Evolutionary conservation across 2,329 filamentous ascomycete species (phyloP).

Genomic region (Trichoderma sp.): DNA sequence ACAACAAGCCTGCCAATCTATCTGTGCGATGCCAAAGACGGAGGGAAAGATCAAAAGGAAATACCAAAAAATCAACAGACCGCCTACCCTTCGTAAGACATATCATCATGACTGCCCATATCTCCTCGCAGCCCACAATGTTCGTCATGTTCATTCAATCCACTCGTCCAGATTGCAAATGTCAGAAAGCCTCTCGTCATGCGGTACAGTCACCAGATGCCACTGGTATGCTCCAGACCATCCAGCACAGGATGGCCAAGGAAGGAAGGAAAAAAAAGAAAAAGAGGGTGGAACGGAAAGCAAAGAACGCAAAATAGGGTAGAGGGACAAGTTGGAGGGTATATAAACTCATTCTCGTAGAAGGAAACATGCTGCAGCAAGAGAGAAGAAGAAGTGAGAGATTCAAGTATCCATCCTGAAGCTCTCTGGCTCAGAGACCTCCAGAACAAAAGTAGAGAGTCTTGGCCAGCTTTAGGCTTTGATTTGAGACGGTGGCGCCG

Average conservation of each 20-base stretch:
- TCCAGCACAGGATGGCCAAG: neutral
- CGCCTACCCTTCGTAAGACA: slow-evolving; percentile 5
- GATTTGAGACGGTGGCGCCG: slow-evolving; percentile 18
- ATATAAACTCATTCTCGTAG: slow-evolving; percentile 8
- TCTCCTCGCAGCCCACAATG: neutral
- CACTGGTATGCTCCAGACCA: neutral
- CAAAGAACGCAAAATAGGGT: neutral
- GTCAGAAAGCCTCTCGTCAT: slow-evolving; percentile 9
- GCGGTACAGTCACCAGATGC: slow-evolving; percentile 8
- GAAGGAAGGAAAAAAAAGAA: too few relatives aligned
- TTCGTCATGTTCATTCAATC: slow-evolving; percentile 20
- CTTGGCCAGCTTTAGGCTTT: slow-evolving; percentile 10
- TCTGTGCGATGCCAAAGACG: neutral
- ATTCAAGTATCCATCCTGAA: neutral
- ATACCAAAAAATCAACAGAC: neutral
- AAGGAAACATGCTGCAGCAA: neutral
- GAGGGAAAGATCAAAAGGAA: neutral
- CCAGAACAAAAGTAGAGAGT: neutral
- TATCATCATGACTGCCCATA: slow-evolving; percentile 20
- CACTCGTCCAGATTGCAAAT: slow-evolving; percentile 14
- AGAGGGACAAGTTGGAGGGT: neutral
- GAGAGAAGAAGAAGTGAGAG: neutral
- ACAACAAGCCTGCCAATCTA: slow-evolving; percentile 16
- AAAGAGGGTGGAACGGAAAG: neutral
- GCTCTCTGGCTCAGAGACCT: neutral